These are phyloP conservation scores for Acer saccharum DNA, from an alignment of 345 rosid species.

Conservation along the genomic window DNA sequence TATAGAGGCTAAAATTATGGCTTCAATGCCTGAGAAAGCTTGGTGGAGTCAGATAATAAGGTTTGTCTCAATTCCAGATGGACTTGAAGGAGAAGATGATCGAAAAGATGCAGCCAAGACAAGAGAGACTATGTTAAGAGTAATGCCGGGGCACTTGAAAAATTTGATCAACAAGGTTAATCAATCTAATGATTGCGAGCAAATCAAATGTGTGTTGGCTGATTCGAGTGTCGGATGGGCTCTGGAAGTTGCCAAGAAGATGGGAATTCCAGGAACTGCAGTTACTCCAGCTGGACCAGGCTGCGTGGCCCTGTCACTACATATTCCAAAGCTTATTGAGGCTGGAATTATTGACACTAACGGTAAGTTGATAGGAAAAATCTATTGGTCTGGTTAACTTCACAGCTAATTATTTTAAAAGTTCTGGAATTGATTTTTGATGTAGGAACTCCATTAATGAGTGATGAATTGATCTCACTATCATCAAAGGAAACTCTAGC, in stretches of 20 bases:
- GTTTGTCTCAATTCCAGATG: constrained; percentile 32
- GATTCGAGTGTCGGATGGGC: constrained; percentile 37
- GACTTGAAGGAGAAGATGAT: constrained; percentile 6
- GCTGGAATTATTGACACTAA: constrained; percentile 22
- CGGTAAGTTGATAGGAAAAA: constrained; percentile 18
- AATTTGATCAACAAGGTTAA: constrained; percentile 33
- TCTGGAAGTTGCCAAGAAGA: constrained; percentile 25
- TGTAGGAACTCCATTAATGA: constrained; percentile 23
- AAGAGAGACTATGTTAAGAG: constrained; percentile 9
- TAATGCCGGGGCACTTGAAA: constrained; percentile 23
- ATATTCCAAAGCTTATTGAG: constrained; percentile 20
- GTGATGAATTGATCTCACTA: constrained; percentile 12
- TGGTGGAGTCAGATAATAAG: constrained; percentile 8
- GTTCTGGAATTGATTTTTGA: background rate
- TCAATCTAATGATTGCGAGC: constrained; percentile 3
- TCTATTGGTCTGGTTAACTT: background rate
- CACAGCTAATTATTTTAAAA: too few species aligned
- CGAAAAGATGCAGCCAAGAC: constrained; percentile 1
- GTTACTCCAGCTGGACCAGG: constrained; percentile 22
- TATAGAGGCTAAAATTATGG: constrained; percentile 22
- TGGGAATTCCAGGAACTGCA: constrained; percentile 22
- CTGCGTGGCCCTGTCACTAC: constrained; percentile 18
- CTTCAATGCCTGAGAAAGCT: constrained; percentile 13
- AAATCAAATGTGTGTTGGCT: constrained; percentile 31
- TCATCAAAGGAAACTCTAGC: constrained; percentile 25